These are phyloP conservation scores for Penium margaritaceum DNA, from an alignment of 139 green algal species.

Conservation along the genomic window DNA sequence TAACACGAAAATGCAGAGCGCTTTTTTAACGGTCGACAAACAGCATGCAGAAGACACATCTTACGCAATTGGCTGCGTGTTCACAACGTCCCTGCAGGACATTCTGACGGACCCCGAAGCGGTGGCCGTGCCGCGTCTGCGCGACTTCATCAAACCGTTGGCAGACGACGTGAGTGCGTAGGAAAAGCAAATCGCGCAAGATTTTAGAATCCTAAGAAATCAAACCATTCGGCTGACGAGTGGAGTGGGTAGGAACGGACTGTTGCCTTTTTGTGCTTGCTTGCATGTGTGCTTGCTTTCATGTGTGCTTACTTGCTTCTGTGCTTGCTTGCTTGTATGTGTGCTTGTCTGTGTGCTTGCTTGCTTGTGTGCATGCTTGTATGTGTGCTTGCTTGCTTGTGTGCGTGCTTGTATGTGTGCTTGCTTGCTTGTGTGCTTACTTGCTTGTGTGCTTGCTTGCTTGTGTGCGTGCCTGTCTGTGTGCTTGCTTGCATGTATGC, in stretches of 20 bases:
- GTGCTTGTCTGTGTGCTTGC: neutral
- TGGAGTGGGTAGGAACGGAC: neutral
- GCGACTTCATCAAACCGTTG: slow-evolving; percentile 17
- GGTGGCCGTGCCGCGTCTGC: slow-evolving; percentile 7
- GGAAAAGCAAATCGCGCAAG: neutral
- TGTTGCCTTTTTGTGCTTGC: neutral
- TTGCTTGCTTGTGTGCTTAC: too few species aligned
- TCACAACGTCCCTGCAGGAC: slow-evolving; percentile 3
- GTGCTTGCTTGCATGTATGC: too few species aligned
- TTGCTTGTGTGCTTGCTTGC: too few species aligned
- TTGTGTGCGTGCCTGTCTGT: too few species aligned
- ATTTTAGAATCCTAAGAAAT: too few species aligned
- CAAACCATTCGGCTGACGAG: neutral
- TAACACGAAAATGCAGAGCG: too few species aligned
- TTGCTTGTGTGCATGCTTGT: too few species aligned
- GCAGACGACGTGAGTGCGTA: slow-evolving; percentile 26
- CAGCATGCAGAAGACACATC: too few species aligned
- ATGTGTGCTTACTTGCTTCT: neutral
- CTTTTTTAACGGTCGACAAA: too few species aligned
- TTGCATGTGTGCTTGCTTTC: neutral
- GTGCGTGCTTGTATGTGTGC: too few species aligned
- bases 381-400: too few species aligned
- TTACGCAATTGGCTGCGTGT: too few species aligned
- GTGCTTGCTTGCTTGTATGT: neutral
- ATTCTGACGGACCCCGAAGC: slow-evolving; percentile 20